Conservation (phyloP, 257 asterid genomes). For the Solanum clarkiae region DNA sequence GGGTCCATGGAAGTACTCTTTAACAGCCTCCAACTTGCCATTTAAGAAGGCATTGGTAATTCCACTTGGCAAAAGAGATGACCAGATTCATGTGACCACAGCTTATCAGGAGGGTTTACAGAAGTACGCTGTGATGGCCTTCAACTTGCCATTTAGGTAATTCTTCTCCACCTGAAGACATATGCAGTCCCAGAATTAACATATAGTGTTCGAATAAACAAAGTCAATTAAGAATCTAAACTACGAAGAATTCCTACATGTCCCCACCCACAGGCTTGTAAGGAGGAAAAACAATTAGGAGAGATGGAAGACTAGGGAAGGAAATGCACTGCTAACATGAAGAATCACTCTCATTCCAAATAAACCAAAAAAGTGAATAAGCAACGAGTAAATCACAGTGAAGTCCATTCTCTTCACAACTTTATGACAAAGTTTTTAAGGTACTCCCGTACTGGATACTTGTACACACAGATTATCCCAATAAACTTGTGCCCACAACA, state of each 20-base stretch:
- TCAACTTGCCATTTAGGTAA: constrained; percentile 60
- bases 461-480: background rate
- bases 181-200: background rate
- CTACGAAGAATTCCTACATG: background rate
- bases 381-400: background rate
- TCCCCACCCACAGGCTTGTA: background rate
- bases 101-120: constrained; percentile 12
- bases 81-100: background rate
- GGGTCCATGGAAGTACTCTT: constrained; percentile 60
- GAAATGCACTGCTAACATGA: background rate
- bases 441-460: background rate
- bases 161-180: constrained; percentile 74
- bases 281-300: background rate
- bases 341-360: background rate
- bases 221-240: background rate
- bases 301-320: background rate
- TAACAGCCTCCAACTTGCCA: constrained; percentile 66
- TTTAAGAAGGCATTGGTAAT: constrained; percentile 10
- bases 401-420: background rate
- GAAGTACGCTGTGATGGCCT: constrained; percentile 86
- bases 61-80: background rate
- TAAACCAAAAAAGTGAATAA: background rate
- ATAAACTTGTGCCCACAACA: background rate
- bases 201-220: background rate
- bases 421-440: background rate